Conservation (phyloP, 768 basidiomycete genomes). For the Pleurotus pulmonarius region DNA sequence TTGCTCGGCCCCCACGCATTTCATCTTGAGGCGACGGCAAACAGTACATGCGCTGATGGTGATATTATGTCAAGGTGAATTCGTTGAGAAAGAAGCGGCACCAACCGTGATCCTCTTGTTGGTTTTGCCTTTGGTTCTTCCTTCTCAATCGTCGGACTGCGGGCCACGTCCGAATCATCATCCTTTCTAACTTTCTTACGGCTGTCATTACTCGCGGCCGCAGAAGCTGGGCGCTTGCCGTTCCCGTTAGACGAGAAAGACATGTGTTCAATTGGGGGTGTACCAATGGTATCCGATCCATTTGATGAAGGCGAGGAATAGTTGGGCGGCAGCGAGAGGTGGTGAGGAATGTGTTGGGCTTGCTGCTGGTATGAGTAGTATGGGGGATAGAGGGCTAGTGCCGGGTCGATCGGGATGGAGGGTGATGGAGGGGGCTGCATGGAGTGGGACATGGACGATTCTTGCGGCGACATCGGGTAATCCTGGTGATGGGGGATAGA, state of each 20-base stretch:
- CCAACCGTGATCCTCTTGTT: conserved; percentile 80
- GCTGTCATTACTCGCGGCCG: conserved; percentile 38
- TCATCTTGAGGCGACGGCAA: conserved; percentile 91
- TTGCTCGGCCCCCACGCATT: conserved; percentile 86
- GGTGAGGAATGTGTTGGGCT: conserved; percentile 46
- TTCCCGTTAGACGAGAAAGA: conserved; percentile 48
- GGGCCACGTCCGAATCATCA: conserved; percentile 44
- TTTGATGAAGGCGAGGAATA: conserved; percentile 80
- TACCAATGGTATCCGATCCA: conserved; percentile 72
- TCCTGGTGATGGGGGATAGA: conserved; percentile 26
- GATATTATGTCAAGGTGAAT: conserved; percentile 11
- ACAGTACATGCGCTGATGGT: conserved; percentile 79
- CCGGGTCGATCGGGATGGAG: conserved; percentile 65
- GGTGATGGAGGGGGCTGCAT: conserved; percentile 58
- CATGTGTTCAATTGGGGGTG: conserved; percentile 64
- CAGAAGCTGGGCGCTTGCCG: conserved; percentile 65
- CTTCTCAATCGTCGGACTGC: conserved; percentile 53
- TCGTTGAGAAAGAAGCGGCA: conserved; percentile 7
- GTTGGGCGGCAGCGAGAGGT: conserved; percentile 51
- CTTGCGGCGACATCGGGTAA: conserved; percentile 33
- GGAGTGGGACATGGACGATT: conserved; percentile 36
- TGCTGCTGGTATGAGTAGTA: conserved; percentile 61
- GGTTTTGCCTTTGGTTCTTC: conserved; percentile 77
- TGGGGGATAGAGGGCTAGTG: conserved; percentile 60
- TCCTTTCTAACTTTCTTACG: conserved; percentile 64